Base-by-base conservation (phyloP, 2,329 filamentous ascomycete species). In the Sporothrix pallida region DNA sequence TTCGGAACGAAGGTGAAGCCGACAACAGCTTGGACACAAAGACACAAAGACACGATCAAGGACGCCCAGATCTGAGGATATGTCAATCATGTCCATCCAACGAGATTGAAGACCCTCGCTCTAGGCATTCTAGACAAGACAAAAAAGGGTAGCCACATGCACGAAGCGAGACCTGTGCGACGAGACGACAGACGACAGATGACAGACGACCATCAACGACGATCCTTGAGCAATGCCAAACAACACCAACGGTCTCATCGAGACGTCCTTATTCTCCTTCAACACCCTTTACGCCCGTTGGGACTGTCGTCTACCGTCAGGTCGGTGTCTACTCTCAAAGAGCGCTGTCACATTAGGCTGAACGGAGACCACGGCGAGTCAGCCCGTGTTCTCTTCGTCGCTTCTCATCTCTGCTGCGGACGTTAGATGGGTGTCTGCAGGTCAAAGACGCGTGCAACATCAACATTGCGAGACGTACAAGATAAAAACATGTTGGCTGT, bases 111-210 rank as follows among this genome's bases (percentile, higher is more conserved):
- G 8, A 6, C 12, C 12, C 6, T 31, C 23, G 17, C 52, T 54
- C n/a, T n/a, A n/a, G 23, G 23, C 23, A 63, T 20, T 63, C n/a
- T 9, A 50, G 8, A 8, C 26, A 31, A 42, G 20, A 31, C 4
- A n/a, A 20, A 8, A 8, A 67, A 26, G 50, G 52, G 31, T 70
- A 44, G 17, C 50, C n/a, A 56, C 52, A 70, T 69, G 67, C 67
- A 69, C 48, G 67, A 69, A 69, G 67, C 67, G 67, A 69, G 48
- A 69, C 67, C 67, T 69, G 67, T 56, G 48, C 67, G 10, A 56
- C 67, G 4, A 9, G 31, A 37, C 31, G 31, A 37, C 26, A 17
- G 56, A 60, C 23, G 56, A n/a, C 17, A 12, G 31, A 37, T 3
- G 31, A 37, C 26, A 17, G 56, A 60, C 56, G 56, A n/a, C 17